phyloP scores from a whole-genome alignment of 176 grass and related monocot species.

The Urochloa ruziziensis region DNA sequence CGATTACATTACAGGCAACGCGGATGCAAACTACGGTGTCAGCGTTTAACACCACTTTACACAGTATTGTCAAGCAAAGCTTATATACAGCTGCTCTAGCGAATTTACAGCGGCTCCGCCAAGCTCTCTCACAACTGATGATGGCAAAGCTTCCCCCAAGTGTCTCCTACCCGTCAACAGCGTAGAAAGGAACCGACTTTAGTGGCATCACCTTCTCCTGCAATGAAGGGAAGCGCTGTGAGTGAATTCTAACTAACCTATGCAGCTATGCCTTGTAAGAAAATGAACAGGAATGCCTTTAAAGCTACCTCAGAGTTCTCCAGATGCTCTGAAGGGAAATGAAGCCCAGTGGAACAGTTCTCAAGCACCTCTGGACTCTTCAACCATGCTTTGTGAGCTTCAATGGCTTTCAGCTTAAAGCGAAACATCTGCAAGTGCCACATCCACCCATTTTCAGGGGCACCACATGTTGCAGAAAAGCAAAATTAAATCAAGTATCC shows the following conservation, averaged over 20 bases:
- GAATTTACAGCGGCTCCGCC: conserved; percentile 36
- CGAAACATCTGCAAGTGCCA: conserved; percentile 73
- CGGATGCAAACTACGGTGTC: background rate
- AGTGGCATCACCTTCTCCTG: conserved; percentile 69
- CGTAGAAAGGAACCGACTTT: conserved; percentile 71
- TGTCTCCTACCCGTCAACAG: conserved; percentile 46
- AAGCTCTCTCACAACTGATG: background rate
- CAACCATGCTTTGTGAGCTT: conserved; percentile 97
- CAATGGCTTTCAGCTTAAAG: conserved; percentile 91
- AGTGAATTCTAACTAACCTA: background rate
- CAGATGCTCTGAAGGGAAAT: conserved; percentile 55
- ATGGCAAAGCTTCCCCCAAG: background rate
- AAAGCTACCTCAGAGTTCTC: conserved; percentile 60
- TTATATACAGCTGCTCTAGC: conserved; percentile 70
- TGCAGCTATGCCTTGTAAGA: background rate
- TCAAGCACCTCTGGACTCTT: conserved; percentile 81
- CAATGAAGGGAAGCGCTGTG: background rate
- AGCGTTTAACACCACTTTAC: conserved; percentile 19
- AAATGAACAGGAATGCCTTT: background rate
- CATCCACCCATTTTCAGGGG: conserved; percentile 16
- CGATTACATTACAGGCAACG: background rate
- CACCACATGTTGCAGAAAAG: background rate
- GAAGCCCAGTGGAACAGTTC: conserved; percentile 89
- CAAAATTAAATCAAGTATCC: background rate
- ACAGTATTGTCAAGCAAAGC: conserved; percentile 22